phyloP scores from a whole-genome alignment of 257 asterid species.

The Handroanthus guayacan region DNA sequence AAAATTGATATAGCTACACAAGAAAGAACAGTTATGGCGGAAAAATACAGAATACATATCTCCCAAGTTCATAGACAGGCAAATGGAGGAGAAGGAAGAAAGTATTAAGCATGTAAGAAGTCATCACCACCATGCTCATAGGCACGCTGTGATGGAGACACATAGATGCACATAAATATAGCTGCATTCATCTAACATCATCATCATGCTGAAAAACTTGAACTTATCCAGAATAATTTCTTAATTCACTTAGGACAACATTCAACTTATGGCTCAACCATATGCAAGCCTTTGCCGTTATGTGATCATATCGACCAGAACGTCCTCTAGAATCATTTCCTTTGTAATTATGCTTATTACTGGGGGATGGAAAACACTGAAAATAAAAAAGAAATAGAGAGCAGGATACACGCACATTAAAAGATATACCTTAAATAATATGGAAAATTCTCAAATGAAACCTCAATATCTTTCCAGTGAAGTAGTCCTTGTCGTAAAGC shows the following conservation, averaged over 20 bases:
- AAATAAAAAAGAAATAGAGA: constrained; percentile 5
- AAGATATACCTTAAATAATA: constrained; percentile 78
- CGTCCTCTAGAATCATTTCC: not conserved
- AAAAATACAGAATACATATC: not conserved
- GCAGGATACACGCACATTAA: not conserved
- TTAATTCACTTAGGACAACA: not conserved
- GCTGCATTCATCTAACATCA: constrained; percentile 7
- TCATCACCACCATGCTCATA: not conserved
- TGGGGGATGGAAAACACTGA: constrained; percentile 8
- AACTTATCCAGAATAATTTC: constrained; percentile 8
- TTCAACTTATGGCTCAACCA: constrained; percentile 19
- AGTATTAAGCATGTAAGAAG: constrained; percentile 7
- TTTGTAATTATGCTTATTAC: constrained; percentile 1
- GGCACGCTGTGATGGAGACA: not conserved
- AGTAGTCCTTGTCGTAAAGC: constrained; percentile 65
- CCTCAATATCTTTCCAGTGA: constrained; percentile 62
- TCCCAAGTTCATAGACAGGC: constrained; percentile 3
- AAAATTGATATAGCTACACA: not conserved
- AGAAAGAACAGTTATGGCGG: constrained; percentile 3
- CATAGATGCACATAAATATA: not conserved
- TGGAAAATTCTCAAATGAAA: constrained; percentile 83
- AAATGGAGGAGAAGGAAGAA: constrained; percentile 27
- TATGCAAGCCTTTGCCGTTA: not conserved
- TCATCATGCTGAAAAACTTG: not conserved
- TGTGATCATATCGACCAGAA: constrained; percentile 1